phyloP scores from a whole-genome alignment of 768 basidiomycete genomes.

The Imleria badia region DNA sequence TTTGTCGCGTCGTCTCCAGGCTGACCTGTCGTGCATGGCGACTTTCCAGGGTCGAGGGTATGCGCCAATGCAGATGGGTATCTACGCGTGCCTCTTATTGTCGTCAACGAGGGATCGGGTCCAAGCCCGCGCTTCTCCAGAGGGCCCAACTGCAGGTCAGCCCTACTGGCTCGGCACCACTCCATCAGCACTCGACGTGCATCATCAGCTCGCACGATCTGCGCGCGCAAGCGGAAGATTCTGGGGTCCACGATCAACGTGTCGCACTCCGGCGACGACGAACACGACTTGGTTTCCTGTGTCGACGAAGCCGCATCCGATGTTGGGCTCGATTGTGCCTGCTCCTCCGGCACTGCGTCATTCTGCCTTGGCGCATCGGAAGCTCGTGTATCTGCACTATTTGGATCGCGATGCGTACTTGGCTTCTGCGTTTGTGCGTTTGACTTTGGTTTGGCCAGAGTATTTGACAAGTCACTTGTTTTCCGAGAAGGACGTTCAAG shows the following conservation, averaged over 20 bases:
- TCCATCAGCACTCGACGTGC: conserved; percentile 2
- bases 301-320: neutral
- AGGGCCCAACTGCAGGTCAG: neutral
- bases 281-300: neutral
- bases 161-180: conserved; percentile 9
- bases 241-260: conserved; percentile 11
- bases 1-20: neutral
- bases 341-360: neutral
- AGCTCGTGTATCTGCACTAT: neutral
- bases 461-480: neutral
- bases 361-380: neutral
- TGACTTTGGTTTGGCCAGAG: neutral
- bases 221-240: conserved; percentile 1
- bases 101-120: neutral
- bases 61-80: neutral
- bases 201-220: conserved; percentile 5
- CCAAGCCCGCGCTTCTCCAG: neutral
- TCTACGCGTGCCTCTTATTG: neutral
- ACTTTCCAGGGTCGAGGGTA: neutral
- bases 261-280: neutral
- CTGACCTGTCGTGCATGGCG: neutral
- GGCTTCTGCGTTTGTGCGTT: neutral
- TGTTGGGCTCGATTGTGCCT: neutral
- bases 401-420: neutral
- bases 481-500: neutral